Evolutionary conservation across 495 filamentous ascomycete species (phyloP).

Genomic region (Chaetomidium leptoderma): DNA sequence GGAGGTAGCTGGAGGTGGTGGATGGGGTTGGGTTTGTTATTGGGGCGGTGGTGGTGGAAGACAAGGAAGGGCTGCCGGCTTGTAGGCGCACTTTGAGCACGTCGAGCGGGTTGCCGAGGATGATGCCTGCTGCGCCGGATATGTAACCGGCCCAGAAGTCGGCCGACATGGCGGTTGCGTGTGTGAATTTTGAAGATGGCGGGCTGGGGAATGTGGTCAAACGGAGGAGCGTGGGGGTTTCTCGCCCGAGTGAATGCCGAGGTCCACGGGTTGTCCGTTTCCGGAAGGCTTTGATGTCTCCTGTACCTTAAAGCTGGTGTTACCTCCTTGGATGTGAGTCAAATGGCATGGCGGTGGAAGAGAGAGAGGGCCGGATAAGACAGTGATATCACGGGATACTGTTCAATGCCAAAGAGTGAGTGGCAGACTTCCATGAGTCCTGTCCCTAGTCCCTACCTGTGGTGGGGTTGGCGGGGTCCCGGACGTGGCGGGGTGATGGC

Average conservation of each 20-base stretch:
- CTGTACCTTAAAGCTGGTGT: neutral
- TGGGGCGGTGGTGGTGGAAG: neutral
- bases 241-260: neutral
- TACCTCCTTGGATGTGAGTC: neutral
- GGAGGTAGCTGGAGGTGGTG: conserved; percentile 38
- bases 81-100: conserved; percentile 80
- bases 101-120: conserved; percentile 85
- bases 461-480: neutral
- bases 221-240: neutral
- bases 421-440: no score
- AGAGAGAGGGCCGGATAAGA: neutral
- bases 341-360: neutral
- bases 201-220: neutral
- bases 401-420: no score
- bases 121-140: conserved; percentile 73
- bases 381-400: no score
- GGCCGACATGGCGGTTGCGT: conserved; percentile 55
- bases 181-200: neutral
- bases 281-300: neutral
- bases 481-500: neutral
- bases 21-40: conserved; percentile 50
- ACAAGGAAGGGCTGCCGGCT: conserved; percentile 35
- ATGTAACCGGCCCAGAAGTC: conserved; percentile 88
- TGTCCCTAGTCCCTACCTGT: neutral
- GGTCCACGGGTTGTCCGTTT: neutral